phyloP scores from a whole-genome alignment of 495 filamentous ascomycete genomes.

The Podospora didyma region DNA sequence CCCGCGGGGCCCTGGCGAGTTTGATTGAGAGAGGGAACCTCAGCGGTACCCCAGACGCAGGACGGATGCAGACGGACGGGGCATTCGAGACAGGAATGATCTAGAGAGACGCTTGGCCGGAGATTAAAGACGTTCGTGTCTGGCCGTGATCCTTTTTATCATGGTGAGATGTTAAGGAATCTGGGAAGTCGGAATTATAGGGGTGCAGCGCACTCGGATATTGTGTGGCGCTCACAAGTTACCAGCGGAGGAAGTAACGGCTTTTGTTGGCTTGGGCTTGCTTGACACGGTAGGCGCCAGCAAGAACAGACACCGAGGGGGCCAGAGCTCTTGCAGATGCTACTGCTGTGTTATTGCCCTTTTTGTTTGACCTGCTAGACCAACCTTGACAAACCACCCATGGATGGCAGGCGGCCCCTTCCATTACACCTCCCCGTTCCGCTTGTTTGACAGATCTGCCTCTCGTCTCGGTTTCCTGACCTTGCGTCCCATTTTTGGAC shows the following conservation, averaged over 20 bases:
- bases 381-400: not conserved
- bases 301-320: too few relatives aligned
- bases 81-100: not conserved
- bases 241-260: too few relatives aligned
- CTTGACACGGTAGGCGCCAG: too few relatives aligned
- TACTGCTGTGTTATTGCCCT: too few relatives aligned
- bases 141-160: not conserved
- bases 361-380: not conserved
- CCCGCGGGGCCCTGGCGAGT: not conserved
- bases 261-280: too few relatives aligned
- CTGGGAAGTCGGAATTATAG: not conserved
- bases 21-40: not conserved
- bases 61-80: not conserved
- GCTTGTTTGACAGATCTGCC: not conserved
- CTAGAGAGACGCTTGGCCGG: not conserved
- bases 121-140: not conserved
- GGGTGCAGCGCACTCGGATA: too few relatives aligned
- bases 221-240: too few relatives aligned
- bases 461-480: constrained; percentile 12
- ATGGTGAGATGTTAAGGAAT: not conserved
- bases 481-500: constrained; percentile 1
- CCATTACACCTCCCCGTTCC: not conserved
- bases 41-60: not conserved
- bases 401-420: not conserved
- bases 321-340: too few relatives aligned